Base-by-base conservation (phyloP, 805 yeast species). In the Candida ulmi region DNA sequence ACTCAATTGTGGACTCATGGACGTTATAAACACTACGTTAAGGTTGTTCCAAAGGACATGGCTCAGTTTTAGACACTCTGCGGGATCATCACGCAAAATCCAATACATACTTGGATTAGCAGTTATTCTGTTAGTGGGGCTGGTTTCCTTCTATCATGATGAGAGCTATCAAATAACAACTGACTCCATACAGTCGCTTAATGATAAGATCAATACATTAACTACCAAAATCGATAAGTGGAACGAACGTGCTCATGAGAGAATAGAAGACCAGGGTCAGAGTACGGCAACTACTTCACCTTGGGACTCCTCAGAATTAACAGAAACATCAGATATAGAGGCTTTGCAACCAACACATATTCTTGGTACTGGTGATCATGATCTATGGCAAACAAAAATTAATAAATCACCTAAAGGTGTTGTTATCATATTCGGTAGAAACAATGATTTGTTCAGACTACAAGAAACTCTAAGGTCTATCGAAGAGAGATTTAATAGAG, bases 361-460 rank as follows among this genome's bases (percentile, higher is more conserved):
- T n/a, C n/a, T n/a, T n/a, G n/a, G n/a, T n/a, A n/a, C n/a, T n/a
- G n/a, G n/a, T 11, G 28, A 6, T 26, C n/a, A 11, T 26, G 28
- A 6, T 26, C 6, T 11, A 11, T 8, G n/a, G 5, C 13, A 26
- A 26, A 12, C 15, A 13, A 5, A 26, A 26, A 12, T 26, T 5
- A 12, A 11, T 8, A 4, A 26, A 24, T 12, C 30, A n/a, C 9
- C 29, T 13, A 78, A 71, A 43, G 90, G 84, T 9, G 76, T 83
- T 0, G 69, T 85, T 47, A 68, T 83, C 45, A 75, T 85, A 18
- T 66, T 84, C 36, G 86, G 86, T 23, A 70, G 85, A 47, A 83
- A 83, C 56, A 47, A 60, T 4, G 93, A 85, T 37, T 60, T 83
- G 5, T 71, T 65, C 51, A 66, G 63, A 7, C 62, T 83, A 40